Conservation (phyloP, 495 filamentous ascomycete species). For the Hyaloscypha bicolor region DNA sequence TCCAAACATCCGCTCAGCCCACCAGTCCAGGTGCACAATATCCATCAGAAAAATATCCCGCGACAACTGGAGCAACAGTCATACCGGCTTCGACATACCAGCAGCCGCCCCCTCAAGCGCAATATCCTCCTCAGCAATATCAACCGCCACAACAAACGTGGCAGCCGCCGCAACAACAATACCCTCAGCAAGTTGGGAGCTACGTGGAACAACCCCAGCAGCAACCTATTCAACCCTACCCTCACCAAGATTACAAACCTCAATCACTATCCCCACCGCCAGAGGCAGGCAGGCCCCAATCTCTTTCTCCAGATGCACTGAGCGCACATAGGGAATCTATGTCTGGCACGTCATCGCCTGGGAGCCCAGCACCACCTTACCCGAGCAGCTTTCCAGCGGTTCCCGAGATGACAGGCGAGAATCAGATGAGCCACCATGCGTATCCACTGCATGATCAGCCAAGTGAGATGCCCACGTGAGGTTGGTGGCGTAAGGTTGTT, state of each 20-base stretch:
- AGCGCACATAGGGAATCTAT: background rate
- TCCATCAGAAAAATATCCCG: constrained; percentile 10
- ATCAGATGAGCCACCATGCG: background rate
- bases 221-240: background rate
- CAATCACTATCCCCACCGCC: background rate
- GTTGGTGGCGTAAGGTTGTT: background rate
- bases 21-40: background rate
- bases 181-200: background rate
- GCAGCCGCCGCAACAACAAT: background rate
- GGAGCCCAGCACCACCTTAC: constrained; percentile 6
- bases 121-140: background rate
- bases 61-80: constrained; percentile 2
- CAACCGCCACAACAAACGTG: background rate
- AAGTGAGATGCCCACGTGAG: background rate
- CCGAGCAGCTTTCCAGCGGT: background rate
- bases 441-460: background rate
- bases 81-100: background rate
- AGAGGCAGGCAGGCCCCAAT: background rate
- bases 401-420: background rate
- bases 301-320: background rate
- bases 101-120: background rate
- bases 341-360: background rate
- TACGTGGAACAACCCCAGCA: background rate
- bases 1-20: background rate
- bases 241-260: background rate